Base-by-base conservation (phyloP, 805 yeast genomes). In the Metschnikowia continentalis region DNA sequence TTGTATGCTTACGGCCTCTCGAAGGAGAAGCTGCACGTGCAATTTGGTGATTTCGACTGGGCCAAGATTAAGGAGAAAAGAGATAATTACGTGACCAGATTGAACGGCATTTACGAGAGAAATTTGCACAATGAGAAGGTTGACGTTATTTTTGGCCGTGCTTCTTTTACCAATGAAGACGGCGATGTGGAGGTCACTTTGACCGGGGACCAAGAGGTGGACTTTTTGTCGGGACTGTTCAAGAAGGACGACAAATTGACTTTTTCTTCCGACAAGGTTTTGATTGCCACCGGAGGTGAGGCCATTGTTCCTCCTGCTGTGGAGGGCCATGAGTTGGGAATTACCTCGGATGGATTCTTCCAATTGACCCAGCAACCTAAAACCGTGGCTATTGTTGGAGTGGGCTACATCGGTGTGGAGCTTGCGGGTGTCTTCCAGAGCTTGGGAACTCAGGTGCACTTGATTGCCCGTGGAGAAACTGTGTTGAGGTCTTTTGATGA, bases 401-500 rank as follows among this genome's bases (percentile, higher is more conserved):
- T 97, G 36, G 99, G 99, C 41, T 94, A 94, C 73, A 94, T 94
- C 66, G 98, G 96, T 51, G 86, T 90, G 44, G 99, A 94, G 74
- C 79, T 94, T 47, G 87, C 97, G 6, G 99, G 99, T 55, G 90
- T 94, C 42, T 92, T 94, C 82, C 79, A 88, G 58, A 90, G 90
- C 22, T 77, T 94, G 54, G 96, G 96, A 15, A 67, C 92, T 14
- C 90, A 92, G 58, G 86, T 96, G 43, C 92, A 88, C 67, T 68
- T 94, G 68, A 80, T 92, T 54, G 88, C 92, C 55, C 84, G 99
- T 75, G 95, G 96, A 58, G 92, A 91, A 52, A 86, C 91, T 1
- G 91, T 94, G 30, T 77, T 94, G 68, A 83, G 98, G 67, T 80
- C 84, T 52, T 94, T 94, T 65, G 99, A 94, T 67, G 82, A 82